A percentile compares a stretch with the other conserved stretches of the same genome.
Conservation (phyloP, 2,329 filamentous ascomycete genomes). For the Chaetomium globosum region DNA sequence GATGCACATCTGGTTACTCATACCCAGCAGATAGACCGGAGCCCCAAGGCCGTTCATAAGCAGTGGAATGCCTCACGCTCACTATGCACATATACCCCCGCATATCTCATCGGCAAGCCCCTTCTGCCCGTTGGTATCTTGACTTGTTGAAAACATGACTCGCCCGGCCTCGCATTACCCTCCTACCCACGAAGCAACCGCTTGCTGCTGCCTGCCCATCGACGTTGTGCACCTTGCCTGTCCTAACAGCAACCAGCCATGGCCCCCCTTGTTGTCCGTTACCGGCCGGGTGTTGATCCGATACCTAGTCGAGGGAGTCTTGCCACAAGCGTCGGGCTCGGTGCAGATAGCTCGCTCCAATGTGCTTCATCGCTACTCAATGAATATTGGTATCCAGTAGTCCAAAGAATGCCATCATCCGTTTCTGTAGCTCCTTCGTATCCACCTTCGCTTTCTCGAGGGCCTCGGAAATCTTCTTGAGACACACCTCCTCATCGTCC, state of each 20-base stretch:
- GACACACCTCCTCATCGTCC: conserved; percentile 66
- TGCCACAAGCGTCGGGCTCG: neutral
- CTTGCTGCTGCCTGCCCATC: conserved; percentile 9
- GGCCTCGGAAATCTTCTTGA: conserved; percentile 70
- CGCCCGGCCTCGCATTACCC: conserved; percentile 11
- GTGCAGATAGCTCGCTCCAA: neutral
- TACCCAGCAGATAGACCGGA: neutral
- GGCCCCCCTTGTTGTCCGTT: neutral
- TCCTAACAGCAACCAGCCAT: neutral
- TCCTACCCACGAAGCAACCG: conserved; percentile 4
- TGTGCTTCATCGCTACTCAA: conserved; percentile 40
- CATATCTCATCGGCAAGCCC: conserved; percentile 1
- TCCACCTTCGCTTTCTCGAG: conserved; percentile 74
- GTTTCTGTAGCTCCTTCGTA: conserved; percentile 71
- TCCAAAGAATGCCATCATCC: conserved; percentile 74
- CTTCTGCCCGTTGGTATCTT: conserved; percentile 12
- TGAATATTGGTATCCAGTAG: too few relatives aligned
- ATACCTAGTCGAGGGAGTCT: too few relatives aligned
- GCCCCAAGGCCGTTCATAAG: neutral
- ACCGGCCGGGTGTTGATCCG: neutral
- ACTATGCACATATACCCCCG: neutral
- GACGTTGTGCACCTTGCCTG: neutral
- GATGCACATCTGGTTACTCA: neutral
- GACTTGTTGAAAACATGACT: neutral
- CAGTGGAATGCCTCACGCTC: neutral